phyloP scores from a whole-genome alignment of 2,329 filamentous ascomycete genomes.

The Botryosphaeria agaves region DNA sequence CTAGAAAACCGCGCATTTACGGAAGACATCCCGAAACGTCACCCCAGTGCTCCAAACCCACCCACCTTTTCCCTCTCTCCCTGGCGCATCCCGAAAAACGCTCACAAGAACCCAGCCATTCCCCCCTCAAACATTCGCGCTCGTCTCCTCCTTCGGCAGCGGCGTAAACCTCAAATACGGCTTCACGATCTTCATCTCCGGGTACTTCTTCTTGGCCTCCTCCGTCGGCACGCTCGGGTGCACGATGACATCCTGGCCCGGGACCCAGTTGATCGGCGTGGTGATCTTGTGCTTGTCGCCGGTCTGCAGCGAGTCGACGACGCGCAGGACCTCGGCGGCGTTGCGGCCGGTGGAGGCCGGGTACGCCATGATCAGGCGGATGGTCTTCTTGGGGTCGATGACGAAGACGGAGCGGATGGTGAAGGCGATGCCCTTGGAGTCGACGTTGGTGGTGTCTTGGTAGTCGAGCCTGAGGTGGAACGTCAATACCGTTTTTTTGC shows the following conservation, averaged over 20 bases:
- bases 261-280: conserved; percentile 45
- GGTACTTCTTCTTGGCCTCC: conserved; percentile 40
- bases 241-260: conserved; percentile 43
- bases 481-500: conserved; percentile 3
- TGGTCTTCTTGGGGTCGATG: conserved; percentile 48
- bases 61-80: no score
- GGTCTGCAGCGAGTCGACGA: conserved; percentile 34
- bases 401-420: conserved; percentile 49
- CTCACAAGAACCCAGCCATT: no score
- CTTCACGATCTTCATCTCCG: conserved; percentile 43
- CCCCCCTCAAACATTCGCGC: conserved; percentile 23
- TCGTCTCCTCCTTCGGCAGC: conserved; percentile 39
- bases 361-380: conserved; percentile 44
- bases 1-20: no score
- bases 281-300: conserved; percentile 43
- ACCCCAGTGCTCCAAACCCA: no score
- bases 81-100: no score
- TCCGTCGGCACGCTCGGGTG: conserved; percentile 40
- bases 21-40: no score
- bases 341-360: conserved; percentile 42
- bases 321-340: conserved; percentile 33
- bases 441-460: conserved; percentile 40
- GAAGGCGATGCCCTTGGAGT: conserved; percentile 38
- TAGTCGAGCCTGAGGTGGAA: conserved; percentile 25
- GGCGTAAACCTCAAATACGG: conserved; percentile 44